Evolutionary conservation across 768 basidiomycete genomes (phyloP).

Genomic region (Suillus lakei): DNA sequence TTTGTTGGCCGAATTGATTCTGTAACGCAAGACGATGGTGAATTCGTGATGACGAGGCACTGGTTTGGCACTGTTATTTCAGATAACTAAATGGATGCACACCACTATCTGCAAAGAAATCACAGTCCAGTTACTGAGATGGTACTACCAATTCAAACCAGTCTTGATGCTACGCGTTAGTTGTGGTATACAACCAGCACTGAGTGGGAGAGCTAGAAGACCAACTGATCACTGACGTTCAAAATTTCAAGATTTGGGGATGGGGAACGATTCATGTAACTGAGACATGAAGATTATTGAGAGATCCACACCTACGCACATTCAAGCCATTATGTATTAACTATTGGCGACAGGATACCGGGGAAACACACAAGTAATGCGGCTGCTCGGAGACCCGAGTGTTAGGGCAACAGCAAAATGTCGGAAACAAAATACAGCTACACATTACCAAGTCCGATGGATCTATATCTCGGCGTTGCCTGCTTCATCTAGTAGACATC

Average conservation of each 20-base stretch:
- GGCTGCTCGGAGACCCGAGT: not conserved
- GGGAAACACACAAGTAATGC: not conserved
- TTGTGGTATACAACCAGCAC: not conserved
- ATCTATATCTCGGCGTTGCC: conserved; percentile 54
- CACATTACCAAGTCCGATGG: not conserved
- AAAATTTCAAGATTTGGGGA: too few species aligned
- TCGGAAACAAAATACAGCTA: not conserved
- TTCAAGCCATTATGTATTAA: not conserved
- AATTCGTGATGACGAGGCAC: conserved; percentile 71
- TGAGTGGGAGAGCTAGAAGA: not conserved
- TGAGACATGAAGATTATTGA: too few species aligned
- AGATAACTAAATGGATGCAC: not conserved
- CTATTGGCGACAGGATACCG: not conserved
- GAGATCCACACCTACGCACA: not conserved
- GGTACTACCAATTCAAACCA: not conserved
- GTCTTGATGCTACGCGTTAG: not conserved
- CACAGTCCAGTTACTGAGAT: not conserved
- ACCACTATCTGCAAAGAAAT: not conserved
- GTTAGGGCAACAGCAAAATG: not conserved
- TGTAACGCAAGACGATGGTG: conserved; percentile 80
- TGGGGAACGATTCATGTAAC: too few species aligned
- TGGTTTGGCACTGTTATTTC: conserved; percentile 68
- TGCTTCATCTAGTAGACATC: conserved; percentile 52
- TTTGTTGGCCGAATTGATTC: conserved; percentile 60
- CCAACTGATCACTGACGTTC: not conserved